These are phyloP conservation scores for Neltuma alba DNA, from an alignment of 306 rosid species.

Conservation along the genomic window DNA sequence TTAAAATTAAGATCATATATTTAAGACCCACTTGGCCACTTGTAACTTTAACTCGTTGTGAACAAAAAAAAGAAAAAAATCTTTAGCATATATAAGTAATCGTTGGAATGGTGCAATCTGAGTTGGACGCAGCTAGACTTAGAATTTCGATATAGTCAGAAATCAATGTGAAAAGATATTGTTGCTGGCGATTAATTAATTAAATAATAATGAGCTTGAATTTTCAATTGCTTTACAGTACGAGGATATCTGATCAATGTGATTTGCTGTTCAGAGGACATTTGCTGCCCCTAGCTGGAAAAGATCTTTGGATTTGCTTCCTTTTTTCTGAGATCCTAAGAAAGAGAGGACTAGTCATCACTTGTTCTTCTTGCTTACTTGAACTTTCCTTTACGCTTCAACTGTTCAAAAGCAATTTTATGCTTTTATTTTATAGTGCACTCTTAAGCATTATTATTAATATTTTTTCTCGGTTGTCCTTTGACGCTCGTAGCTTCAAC, in stretches of 20 bases:
- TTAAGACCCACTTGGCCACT: neutral
- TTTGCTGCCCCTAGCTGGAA: neutral
- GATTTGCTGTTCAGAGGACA: neutral
- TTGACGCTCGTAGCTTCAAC: neutral
- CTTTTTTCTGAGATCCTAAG: constrained; percentile 1
- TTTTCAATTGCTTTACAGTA: neutral
- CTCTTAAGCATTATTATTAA: neutral
- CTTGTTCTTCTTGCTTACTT: neutral
- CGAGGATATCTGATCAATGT: neutral
- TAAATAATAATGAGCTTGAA: neutral
- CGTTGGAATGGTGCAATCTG: neutral
- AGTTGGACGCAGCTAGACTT: neutral
- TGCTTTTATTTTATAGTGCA: neutral
- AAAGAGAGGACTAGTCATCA: neutral
- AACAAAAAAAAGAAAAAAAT: neutral
- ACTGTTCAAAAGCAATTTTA: neutral
- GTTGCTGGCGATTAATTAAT: neutral
- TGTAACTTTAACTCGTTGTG: neutral
- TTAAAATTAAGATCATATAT: too few relatives aligned
- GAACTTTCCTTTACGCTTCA: constrained; percentile 3
- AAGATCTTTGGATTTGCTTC: constrained; percentile 12
- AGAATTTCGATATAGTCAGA: neutral
- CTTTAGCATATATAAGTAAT: neutral
- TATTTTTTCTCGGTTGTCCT: neutral
- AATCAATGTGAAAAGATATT: neutral